These are phyloP conservation scores for Penicillium sp. DNA, from an alignment of 2,329 filamentous ascomycete species.

Conservation along the genomic window DNA sequence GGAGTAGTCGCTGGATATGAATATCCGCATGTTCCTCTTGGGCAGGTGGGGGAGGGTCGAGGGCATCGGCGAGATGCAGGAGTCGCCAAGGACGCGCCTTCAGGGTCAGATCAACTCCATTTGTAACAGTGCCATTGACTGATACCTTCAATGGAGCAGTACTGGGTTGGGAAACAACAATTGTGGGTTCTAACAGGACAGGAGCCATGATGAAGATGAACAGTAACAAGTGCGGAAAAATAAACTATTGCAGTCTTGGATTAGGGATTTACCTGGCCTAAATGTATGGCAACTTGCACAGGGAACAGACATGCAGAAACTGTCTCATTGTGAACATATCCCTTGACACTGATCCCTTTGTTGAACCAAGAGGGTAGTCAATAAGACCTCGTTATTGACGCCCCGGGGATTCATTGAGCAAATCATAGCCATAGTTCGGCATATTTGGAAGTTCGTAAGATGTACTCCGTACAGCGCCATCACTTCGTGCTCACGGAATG, in stretches of 20 bases:
- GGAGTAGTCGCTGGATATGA: conserved; percentile 16
- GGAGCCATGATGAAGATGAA: conserved; percentile 10
- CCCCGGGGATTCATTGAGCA: not conserved
- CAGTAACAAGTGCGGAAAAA: not conserved
- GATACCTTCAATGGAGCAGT: not conserved
- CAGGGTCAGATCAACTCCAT: not conserved
- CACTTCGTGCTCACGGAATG: not conserved
- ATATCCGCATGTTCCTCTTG: conserved; percentile 9
- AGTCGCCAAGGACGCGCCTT: conserved; percentile 5
- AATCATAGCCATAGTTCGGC: not conserved
- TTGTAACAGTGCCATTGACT: not conserved
- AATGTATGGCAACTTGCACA: not conserved
- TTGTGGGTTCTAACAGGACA: conserved; percentile 6
- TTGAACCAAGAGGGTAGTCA: conserved; percentile 12
- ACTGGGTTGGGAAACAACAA: not conserved
- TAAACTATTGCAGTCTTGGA: not conserved
- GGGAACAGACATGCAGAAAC: not conserved
- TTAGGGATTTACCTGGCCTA: not conserved
- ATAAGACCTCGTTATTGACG: conserved; percentile 2
- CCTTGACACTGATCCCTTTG: conserved; percentile 9
- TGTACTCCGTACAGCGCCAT: not conserved
- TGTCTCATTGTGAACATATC: not conserved
- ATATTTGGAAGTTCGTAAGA: not conserved
- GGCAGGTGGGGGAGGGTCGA: not conserved
- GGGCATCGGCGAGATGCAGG: conserved; percentile 8